Evolutionary conservation across 768 basidiomycete species (phyloP).

Genomic region (Artomyces pyxidatus): DNA sequence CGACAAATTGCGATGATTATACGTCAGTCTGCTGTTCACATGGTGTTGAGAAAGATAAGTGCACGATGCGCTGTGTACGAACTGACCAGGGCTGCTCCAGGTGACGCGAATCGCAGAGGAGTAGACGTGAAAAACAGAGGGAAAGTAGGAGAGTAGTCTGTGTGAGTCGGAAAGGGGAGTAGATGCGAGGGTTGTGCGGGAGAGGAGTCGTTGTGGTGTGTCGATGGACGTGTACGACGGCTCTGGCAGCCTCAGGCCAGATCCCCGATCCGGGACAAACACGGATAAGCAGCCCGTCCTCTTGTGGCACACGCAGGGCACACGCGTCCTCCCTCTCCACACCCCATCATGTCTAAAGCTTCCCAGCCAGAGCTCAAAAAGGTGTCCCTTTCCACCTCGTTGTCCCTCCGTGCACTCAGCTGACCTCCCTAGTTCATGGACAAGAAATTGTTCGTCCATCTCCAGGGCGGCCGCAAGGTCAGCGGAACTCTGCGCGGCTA

Average conservation of each 20-base stretch:
- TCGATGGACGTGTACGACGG: too few relatives aligned
- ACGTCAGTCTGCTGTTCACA: too few relatives aligned
- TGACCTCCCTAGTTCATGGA: constrained; percentile 83
- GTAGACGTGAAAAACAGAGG: too few relatives aligned
- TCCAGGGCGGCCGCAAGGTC: constrained; percentile 93
- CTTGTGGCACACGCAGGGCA: neutral
- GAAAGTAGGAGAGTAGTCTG: too few relatives aligned
- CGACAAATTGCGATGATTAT: too few relatives aligned
- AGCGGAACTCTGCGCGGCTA: constrained; percentile 93
- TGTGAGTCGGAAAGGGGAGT: neutral
- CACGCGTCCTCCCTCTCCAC: neutral
- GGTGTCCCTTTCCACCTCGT: constrained; percentile 39
- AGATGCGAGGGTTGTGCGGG: neutral
- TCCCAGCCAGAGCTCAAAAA: constrained; percentile 98
- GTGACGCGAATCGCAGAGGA: too few relatives aligned
- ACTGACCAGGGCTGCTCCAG: too few relatives aligned
- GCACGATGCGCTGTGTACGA: too few relatives aligned
- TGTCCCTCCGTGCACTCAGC: neutral
- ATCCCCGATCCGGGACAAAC: neutral
- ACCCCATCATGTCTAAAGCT: constrained; percentile 71
- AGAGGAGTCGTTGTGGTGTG: too few relatives aligned
- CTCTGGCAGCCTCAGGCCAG: too few relatives aligned
- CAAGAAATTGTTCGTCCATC: constrained; percentile 89
- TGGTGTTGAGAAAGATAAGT: too few relatives aligned
- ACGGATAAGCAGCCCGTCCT: neutral